These are phyloP conservation scores for Colletotrichum shisoi DNA, from an alignment of 2,329 filamentous ascomycete genomes.

Conservation along the genomic window DNA sequence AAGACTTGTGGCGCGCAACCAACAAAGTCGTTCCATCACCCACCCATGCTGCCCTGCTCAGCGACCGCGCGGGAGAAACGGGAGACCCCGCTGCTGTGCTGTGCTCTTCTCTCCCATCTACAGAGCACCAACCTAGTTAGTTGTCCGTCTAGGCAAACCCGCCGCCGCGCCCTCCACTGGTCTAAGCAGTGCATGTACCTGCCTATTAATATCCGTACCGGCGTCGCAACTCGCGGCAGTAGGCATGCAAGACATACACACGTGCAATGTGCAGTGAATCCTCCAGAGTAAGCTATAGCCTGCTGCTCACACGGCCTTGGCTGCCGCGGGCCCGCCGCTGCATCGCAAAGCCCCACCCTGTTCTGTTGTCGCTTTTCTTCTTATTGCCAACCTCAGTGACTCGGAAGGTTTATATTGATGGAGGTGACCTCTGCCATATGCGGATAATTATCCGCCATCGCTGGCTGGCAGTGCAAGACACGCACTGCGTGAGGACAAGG, in stretches of 20 bases:
- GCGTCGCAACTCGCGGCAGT: conserved; percentile 3
- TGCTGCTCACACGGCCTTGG: neutral
- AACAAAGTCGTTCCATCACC: neutral
- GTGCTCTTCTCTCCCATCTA: neutral
- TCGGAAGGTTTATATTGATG: neutral
- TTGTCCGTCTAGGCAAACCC: neutral
- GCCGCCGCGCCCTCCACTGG: neutral
- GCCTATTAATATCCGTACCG: neutral
- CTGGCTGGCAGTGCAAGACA: neutral
- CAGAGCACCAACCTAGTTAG: neutral
- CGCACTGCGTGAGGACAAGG: neutral
- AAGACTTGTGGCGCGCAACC: neutral
- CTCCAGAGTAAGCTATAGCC: neutral
- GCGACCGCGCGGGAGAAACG: neutral
- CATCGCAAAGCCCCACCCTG: neutral
- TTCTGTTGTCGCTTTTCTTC: neutral
- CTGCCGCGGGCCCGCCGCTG: neutral
- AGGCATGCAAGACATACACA: conserved; percentile 20
- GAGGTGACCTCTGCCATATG: neutral
- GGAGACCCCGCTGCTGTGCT: neutral
- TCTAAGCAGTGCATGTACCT: neutral
- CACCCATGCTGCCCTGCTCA: neutral
- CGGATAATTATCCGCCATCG: neutral
- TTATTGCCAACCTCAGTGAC: neutral
- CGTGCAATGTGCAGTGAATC: conserved; percentile 2